These are phyloP conservation scores for Alloteropsis angusta DNA, from an alignment of 202 grass and related monocot species.

Conservation along the genomic window DNA sequence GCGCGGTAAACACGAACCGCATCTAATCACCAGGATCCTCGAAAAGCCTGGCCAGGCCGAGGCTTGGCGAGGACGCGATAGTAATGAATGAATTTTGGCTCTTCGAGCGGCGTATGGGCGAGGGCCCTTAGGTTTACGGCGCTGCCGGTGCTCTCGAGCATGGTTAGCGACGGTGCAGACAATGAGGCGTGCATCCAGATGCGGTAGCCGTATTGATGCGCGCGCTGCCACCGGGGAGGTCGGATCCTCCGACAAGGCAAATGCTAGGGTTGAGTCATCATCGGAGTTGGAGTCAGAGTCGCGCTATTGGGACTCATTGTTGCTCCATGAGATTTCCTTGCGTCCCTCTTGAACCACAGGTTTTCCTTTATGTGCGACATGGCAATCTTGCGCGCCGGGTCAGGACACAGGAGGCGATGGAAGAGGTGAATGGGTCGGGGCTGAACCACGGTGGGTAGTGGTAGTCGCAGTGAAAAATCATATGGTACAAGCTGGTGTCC, in stretches of 20 bases:
- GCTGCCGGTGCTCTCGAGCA: no score
- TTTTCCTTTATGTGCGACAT: constrained; percentile 46
- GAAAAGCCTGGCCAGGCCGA: constrained; percentile 51
- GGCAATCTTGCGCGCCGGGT: constrained; percentile 35
- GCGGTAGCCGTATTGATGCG: no score
- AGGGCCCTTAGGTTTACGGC: neutral
- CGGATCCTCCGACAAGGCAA: neutral
- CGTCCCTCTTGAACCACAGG: constrained; percentile 54
- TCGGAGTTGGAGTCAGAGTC: neutral
- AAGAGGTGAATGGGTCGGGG: neutral
- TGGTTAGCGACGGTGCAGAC: no score
- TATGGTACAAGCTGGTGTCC: constrained; percentile 24
- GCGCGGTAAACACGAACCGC: constrained; percentile 32
- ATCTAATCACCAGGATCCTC: constrained; percentile 51
- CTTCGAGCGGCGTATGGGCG: constrained; percentile 23
- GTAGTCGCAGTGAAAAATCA: constrained; percentile 38
- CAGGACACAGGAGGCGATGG: constrained; percentile 31
- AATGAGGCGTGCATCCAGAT: no score
- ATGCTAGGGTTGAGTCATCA: neutral
- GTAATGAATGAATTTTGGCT: constrained; percentile 62
- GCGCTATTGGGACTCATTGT: neutral
- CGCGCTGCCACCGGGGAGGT: neutral
- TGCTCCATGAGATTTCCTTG: constrained; percentile 21
- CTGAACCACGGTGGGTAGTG: constrained; percentile 53
- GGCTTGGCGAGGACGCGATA: constrained; percentile 48